Evolutionary conservation across 371 early-diverging fungal species (phyloP).

Genomic region (Blakeslea trispora): DNA sequence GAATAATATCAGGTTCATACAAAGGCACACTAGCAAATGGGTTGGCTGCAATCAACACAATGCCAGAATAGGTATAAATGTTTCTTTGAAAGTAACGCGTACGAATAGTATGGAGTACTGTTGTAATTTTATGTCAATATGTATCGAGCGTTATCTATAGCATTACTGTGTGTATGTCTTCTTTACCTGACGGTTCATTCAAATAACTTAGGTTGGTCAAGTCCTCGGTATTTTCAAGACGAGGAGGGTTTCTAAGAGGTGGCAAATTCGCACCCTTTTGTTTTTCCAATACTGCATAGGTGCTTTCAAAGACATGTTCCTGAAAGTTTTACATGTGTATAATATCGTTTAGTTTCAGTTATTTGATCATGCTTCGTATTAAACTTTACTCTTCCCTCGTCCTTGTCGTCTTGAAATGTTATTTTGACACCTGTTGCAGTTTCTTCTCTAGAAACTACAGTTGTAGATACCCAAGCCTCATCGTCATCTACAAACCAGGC

Average conservation of each 20-base stretch:
- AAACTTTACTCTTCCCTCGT: conserved; percentile 54
- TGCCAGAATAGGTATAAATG: conserved; percentile 99
- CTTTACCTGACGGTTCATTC: conserved; percentile 86
- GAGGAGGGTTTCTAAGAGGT: conserved; percentile 88
- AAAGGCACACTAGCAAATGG: conserved; percentile 92
- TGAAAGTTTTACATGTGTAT: no score
- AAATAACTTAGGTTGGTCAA: conserved; percentile 89
- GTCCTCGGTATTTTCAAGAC: conserved; percentile 89
- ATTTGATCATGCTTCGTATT: no score
- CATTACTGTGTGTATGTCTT: no score
- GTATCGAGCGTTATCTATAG: background rate
- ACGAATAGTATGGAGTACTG: conserved; percentile 88
- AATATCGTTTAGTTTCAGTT: no score
- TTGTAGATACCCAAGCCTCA: conserved; percentile 86
- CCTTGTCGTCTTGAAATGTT: conserved; percentile 67
- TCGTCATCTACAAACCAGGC: conserved; percentile 91
- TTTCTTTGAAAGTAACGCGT: conserved; percentile 86
- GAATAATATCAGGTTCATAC: conserved; percentile 87
- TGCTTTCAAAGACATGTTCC: conserved; percentile 75
- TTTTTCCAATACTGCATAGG: conserved; percentile 66
- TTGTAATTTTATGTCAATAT: background rate
- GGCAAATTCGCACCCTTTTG: conserved; percentile 73
- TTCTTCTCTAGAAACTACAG: conserved; percentile 59
- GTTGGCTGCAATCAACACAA: conserved; percentile 97
- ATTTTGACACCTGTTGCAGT: conserved; percentile 59